Conservation (phyloP, 1,139 yeast genomes). For the Scheffersomyces insectosa region DNA sequence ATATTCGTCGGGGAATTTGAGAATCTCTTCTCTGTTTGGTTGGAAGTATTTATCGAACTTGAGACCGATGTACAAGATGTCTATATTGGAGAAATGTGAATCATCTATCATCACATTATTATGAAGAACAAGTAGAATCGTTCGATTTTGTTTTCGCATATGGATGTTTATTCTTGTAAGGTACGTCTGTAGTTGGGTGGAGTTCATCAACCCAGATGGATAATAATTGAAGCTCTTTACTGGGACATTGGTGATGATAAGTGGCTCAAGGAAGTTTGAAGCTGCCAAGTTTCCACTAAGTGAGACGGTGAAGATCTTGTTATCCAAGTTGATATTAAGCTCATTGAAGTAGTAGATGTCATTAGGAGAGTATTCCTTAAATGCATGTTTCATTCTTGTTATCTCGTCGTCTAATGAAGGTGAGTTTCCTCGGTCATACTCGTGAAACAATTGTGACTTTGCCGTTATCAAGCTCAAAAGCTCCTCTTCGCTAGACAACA, state of each 20-base stretch:
- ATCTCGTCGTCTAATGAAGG: constrained; percentile 4
- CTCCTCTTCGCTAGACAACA: not conserved
- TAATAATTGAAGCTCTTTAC: constrained; percentile 9
- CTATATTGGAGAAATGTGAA: constrained; percentile 17
- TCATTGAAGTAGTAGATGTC: constrained; percentile 17
- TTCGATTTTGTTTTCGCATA: constrained; percentile 4
- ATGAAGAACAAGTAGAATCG: constrained; percentile 10
- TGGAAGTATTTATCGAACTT: constrained; percentile 15
- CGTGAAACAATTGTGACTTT: not conserved
- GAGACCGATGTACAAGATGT: constrained; percentile 16
- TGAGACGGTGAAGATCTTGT: constrained; percentile 8
- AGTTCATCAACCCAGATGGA: constrained; percentile 14
- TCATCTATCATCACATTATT: constrained; percentile 9
- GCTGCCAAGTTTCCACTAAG: constrained; percentile 13
- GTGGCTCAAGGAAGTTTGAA: constrained; percentile 13
- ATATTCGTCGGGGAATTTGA: constrained; percentile 22
- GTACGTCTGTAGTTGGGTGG: constrained; percentile 9
- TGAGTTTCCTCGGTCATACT: constrained; percentile 3
- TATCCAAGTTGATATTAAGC: constrained; percentile 13
- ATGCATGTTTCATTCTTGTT: constrained; percentile 1
- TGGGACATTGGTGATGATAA: constrained; percentile 10
- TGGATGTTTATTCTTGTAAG: constrained; percentile 8
- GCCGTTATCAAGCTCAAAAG: not conserved
- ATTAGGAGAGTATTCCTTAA: constrained; percentile 4
- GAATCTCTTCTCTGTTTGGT: constrained; percentile 9